Evolutionary conservation across 2,329 filamentous ascomycete genomes (phyloP), one percentile per base, ranked within the genome.

Genomic region (Periconia sp.): DNA sequence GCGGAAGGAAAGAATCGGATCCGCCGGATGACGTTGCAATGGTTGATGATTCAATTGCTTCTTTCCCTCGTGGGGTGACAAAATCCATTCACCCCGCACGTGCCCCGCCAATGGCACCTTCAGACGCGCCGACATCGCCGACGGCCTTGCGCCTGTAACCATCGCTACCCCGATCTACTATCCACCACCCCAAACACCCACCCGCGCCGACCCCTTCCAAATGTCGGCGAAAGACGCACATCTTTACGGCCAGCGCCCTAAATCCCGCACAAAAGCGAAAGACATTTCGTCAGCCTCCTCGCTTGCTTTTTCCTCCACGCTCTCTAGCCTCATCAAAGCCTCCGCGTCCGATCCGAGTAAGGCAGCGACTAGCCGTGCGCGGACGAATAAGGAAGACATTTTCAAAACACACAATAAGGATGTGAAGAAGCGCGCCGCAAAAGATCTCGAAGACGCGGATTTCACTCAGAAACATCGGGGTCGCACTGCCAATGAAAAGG

Each of bases 221-320:
- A 62, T 66, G 57, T 57, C 65, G n/a, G 56, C 56, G 25, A 73
- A 74, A 68, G 85, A 90, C 54, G 78, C 82, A 7, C 74, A 84
- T 50, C 81, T 96, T 11, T 96, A 96, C 71, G 90, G 90, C 62
- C 81, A 86, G 38, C 82, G 84, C 25, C 75, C 81, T 9, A 92
- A 91, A 69, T 47, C 66, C 65, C 56, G 57, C 42, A 46, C 52
- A 22, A 71, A 74, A 58, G 81, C 81, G 63, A 85, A 84, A 62
- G 84, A 87, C 60, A 82, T 89, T 43, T 78, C 80, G 15, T 83
- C 84, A 13, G 82, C 91, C 13, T 86, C 84, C 13, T 84, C 83
- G 31, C 82, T 96, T 40, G 85, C 90, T 65, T 97, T 99, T 74
- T 85, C 88, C n/a, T 89, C 89, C 9, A 88, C 94, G 54, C 83